These are phyloP conservation scores for Rhodosorus marinus DNA, from an alignment of 23 red algal species.

Conservation along the genomic window DNA sequence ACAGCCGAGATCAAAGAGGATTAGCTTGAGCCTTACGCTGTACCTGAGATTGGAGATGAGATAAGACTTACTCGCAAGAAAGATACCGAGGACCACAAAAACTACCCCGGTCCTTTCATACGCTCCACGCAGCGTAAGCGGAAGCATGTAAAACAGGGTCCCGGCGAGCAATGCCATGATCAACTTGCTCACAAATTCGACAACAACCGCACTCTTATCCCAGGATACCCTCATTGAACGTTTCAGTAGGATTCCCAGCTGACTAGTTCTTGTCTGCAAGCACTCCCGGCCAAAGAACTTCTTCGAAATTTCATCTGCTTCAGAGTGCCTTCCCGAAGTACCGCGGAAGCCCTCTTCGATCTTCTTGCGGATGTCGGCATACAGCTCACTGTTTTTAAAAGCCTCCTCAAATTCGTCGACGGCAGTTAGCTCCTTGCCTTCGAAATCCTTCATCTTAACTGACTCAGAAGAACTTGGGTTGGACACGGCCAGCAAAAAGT, in stretches of 20 bases:
- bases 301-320: background rate
- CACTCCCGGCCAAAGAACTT: background rate
- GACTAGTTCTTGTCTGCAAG: background rate
- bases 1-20: no score
- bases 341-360: slow-evolving; percentile 6
- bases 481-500: slow-evolving; percentile 59
- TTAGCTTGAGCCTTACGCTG: no score
- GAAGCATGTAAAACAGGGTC: slow-evolving; percentile 42
- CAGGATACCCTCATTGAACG: no score
- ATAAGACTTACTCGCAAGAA: no score
- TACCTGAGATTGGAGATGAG: no score
- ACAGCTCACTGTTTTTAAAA: slow-evolving; percentile 4
- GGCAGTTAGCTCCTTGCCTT: slow-evolving; percentile 3
- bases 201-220: slow-evolving; percentile 9
- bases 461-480: no score
- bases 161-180: slow-evolving; percentile 38
- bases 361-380: background rate
- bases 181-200: slow-evolving; percentile 20
- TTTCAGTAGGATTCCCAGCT: no score
- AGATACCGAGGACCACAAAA: background rate
- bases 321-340: background rate
- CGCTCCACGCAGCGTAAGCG: slow-evolving; percentile 10
- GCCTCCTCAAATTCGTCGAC: slow-evolving; percentile 13
- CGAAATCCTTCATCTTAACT: background rate
- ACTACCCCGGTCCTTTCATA: slow-evolving; percentile 1